Evolutionary conservation across 1,284 basidiomycete genomes (phyloP).

Genomic region (Schizopora paradoxa): DNA sequence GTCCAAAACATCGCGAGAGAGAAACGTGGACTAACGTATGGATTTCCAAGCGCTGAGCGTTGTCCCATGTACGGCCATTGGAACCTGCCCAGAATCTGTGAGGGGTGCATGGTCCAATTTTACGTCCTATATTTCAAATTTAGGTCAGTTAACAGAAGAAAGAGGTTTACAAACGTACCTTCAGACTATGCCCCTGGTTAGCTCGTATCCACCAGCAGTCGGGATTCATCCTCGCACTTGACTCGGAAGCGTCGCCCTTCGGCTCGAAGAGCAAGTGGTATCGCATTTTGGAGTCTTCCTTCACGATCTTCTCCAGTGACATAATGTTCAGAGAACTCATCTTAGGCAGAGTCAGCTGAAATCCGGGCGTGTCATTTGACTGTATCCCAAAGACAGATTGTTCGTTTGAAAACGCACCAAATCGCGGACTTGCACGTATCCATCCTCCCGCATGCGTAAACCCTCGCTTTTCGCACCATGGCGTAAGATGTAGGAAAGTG

Average conservation of each 20-base stretch:
- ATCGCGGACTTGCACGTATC: slow-evolving; percentile 57
- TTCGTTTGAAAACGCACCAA: slow-evolving; percentile 39
- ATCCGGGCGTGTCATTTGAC: not conserved
- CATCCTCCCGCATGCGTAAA: slow-evolving; percentile 57
- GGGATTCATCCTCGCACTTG: no score
- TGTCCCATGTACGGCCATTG: slow-evolving; percentile 79
- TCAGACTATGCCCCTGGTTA: slow-evolving; percentile 89
- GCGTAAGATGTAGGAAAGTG: slow-evolving; percentile 63
- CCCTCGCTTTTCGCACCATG: slow-evolving; percentile 63
- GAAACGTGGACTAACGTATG: slow-evolving; percentile 50
- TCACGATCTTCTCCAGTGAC: slow-evolving; percentile 67
- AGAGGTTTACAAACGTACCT: slow-evolving; percentile 38
- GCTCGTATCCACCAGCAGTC: slow-evolving; percentile 83
- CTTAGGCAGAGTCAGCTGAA: slow-evolving; percentile 49
- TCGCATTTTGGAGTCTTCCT: slow-evolving; percentile 71
- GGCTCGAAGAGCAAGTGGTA: slow-evolving; percentile 64
- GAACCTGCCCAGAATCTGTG: slow-evolving; percentile 53
- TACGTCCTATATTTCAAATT: slow-evolving; percentile 40
- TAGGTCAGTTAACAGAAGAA: not conserved
- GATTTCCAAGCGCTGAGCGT: slow-evolving; percentile 57
- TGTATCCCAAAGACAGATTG: not conserved
- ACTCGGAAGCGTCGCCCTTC: slow-evolving; percentile 23
- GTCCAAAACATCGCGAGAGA: not conserved
- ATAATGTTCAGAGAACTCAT: slow-evolving; percentile 49
- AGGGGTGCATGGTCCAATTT: slow-evolving; percentile 67